These are phyloP conservation scores for Globisporangium iwayamae DNA, from an alignment of 352 stramenopile species.

Conservation along the genomic window DNA sequence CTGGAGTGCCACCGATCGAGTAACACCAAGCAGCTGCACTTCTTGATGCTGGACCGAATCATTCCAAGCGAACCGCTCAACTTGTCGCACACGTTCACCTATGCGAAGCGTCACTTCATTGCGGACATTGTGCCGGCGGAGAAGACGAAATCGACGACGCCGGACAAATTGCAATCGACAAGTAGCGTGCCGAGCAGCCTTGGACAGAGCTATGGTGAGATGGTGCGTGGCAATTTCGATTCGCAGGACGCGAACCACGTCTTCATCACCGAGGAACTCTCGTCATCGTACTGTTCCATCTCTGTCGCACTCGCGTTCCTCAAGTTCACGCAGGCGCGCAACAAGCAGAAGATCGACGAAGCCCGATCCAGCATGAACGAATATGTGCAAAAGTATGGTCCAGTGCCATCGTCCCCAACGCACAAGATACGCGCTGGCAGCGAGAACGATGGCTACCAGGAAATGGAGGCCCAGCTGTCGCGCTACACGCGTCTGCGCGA, in stretches of 20 bases:
- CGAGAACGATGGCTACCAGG: conserved; percentile 34
- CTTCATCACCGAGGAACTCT: conserved; percentile 81
- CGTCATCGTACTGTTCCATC: conserved; percentile 75
- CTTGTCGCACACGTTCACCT: conserved; percentile 72
- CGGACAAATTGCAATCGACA: conserved; percentile 25
- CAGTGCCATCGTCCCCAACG: conserved; percentile 26
- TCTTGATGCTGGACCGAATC: conserved; percentile 77
- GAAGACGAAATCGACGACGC: conserved; percentile 27
- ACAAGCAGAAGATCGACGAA: conserved; percentile 59
- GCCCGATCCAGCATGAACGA: conserved; percentile 44
- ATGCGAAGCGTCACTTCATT: conserved; percentile 79
- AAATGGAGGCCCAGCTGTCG: conserved; percentile 49
- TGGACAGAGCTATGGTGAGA: conserved; percentile 50
- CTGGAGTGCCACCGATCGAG: conserved; percentile 55
- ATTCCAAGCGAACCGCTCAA: conserved; percentile 58
- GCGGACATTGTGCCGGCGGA: conserved; percentile 65
- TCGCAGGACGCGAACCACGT: conserved; percentile 59
- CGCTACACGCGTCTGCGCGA: conserved; percentile 62
- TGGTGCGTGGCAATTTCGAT: conserved; percentile 53
- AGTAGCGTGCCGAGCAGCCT: conserved; percentile 17
- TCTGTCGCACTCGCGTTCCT: conserved; percentile 80
- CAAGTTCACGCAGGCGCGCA: conserved; percentile 65
- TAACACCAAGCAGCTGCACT: conserved; percentile 56
- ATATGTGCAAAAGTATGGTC: conserved; percentile 54
- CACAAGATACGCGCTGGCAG: conserved; percentile 22